Evolutionary conservation across 192 early-diverging fungal genomes (phyloP).

Genomic region (Backusella luteola): DNA sequence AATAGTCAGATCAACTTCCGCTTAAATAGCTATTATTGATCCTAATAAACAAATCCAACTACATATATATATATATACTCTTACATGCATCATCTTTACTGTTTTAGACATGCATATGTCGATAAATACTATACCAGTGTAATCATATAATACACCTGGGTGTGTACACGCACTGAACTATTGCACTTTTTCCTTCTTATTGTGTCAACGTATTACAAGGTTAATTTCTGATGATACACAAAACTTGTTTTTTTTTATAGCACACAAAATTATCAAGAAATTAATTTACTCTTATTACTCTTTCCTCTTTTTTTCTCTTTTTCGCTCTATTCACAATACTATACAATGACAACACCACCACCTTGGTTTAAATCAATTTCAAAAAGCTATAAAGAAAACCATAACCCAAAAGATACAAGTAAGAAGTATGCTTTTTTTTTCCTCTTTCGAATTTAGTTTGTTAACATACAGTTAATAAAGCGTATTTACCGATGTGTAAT

Average conservation of each 20-base stretch:
- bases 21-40: not conserved
- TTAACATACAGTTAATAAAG: slow-evolving; percentile 8
- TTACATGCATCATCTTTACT: not conserved
- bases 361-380: slow-evolving; percentile 25
- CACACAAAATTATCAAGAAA: not conserved
- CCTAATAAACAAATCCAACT: not conserved
- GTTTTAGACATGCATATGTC: not conserved
- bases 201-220: not conserved
- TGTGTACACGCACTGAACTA: not conserved
- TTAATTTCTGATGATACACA: not conserved
- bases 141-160: not conserved
- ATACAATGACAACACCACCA: slow-evolving; percentile 3
- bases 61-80: not conserved
- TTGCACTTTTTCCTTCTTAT: not conserved
- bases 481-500: slow-evolving; percentile 35
- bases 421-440: not conserved
- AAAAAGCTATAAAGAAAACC: slow-evolving; percentile 34
- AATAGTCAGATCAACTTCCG: not conserved
- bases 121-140: not conserved
- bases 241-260: not conserved
- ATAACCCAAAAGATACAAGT: slow-evolving; percentile 15
- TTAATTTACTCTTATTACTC: not conserved
- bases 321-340: too few relatives aligned
- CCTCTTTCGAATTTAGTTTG: not conserved
- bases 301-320: not conserved